Conservation (phyloP, 2,329 filamentous ascomycete genomes). For the Paradendryphiella salina region DNA sequence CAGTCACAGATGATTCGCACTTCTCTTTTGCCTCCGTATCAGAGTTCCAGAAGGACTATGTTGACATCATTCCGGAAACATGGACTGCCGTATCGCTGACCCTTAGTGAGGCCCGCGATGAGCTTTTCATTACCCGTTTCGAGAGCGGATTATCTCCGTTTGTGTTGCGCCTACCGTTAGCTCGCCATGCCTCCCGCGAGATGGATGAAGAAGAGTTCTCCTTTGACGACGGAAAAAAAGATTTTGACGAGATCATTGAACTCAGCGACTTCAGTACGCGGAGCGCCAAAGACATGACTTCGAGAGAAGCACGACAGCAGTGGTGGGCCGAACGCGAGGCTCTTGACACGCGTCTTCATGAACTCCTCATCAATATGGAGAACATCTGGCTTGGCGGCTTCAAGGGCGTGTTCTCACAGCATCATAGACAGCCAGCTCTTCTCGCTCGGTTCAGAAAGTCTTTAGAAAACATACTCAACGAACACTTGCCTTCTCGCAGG, state of each 20-base stretch:
- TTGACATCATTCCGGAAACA: slow-evolving; percentile 77
- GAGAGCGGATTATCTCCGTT: slow-evolving; percentile 77
- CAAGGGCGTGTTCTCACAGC: slow-evolving; percentile 86
- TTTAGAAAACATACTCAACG: slow-evolving; percentile 78
- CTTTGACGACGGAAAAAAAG: slow-evolving; percentile 76
- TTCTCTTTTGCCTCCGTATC: slow-evolving; percentile 46
- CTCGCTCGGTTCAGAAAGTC: slow-evolving; percentile 75
- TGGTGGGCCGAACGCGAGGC: slow-evolving; percentile 90
- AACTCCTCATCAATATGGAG: slow-evolving; percentile 83
- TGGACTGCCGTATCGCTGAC: slow-evolving; percentile 90
- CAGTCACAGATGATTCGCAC: slow-evolving; percentile 38
- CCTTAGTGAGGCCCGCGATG: slow-evolving; percentile 77
- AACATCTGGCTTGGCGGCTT: slow-evolving; percentile 95
- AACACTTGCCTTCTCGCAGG: slow-evolving; percentile 80
- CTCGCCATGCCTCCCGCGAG: slow-evolving; percentile 78
- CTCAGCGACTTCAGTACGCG: slow-evolving; percentile 84
- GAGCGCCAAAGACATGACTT: slow-evolving; percentile 68
- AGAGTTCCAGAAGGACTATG: slow-evolving; percentile 74
- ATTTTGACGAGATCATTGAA: slow-evolving; percentile 80
- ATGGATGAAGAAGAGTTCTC: slow-evolving; percentile 79
- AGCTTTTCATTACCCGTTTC: slow-evolving; percentile 87
- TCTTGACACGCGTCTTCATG: slow-evolving; percentile 75
- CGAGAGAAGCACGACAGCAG: slow-evolving; percentile 73
- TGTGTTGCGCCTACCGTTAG: slow-evolving; percentile 81
- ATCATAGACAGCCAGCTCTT: slow-evolving; percentile 63